These are phyloP conservation scores for Picea mariana DNA, from an alignment of 83 land plant species.

Conservation along the genomic window DNA sequence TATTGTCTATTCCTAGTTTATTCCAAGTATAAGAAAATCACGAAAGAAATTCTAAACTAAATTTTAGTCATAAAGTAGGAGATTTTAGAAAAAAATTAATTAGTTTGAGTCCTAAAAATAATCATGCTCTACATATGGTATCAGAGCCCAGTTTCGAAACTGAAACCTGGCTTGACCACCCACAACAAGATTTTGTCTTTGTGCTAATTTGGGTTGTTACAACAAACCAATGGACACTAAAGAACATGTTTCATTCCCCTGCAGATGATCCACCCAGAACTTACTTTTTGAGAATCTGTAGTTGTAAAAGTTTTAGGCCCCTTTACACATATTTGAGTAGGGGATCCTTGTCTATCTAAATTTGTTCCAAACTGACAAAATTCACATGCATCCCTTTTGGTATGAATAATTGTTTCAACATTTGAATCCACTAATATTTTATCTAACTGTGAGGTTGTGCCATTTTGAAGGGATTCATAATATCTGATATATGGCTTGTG, in stretches of 20 bases:
- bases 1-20: no score
- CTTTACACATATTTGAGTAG: neutral
- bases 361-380: no score
- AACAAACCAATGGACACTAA: neutral
- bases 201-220: no score
- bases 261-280: neutral
- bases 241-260: neutral
- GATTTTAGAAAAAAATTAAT: no score
- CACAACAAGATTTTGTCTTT: no score
- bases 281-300: conserved; percentile 1
- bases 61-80: no score
- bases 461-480: conserved; percentile 10
- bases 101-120: no score
- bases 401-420: neutral
- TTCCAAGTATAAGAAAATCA: no score
- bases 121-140: no score
- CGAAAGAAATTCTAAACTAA: no score
- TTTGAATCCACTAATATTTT: neutral
- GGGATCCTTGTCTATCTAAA: neutral
- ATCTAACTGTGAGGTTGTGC: neutral
- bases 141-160: no score
- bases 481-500: conserved; percentile 25
- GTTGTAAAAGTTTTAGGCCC: neutral
- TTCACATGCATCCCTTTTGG: neutral
- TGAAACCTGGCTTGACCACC: no score